Base-by-base conservation (phyloP, 441 rosid species). In the Gossypium schwendimanii region DNA sequence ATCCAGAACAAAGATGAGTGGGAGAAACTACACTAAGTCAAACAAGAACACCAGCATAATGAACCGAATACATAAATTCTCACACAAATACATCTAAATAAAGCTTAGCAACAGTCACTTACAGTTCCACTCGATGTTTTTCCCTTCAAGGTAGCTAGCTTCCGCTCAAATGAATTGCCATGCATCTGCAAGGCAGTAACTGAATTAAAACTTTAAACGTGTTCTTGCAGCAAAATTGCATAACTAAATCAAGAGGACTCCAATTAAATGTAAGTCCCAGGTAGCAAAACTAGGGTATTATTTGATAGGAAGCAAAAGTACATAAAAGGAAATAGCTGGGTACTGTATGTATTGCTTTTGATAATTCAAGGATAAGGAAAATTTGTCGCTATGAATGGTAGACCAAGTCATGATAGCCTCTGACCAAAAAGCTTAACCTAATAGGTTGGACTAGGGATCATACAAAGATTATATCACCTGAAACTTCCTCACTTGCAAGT, bases 121-220 rank as follows among this genome's bases (percentile, higher is more conserved):
- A 90, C 98, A 49, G 87, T 90, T 41, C 75, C 76, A 71, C 68
- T 79, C 76, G 84, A 86, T 44, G 83, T 77, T 77, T 84, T 86
- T 75, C 94, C 95, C 82, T 89, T 91, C 62, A 94, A 80, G 74
- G 84, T 76, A 70, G 83, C 86, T 41, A 94, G 96, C 83, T 90
- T 94, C 81, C 97, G 81, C 80, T 94, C 93, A 78, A 90, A 94
- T 21, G 98, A 94, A 85, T 94, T 89, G 45, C 98, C 97, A 75
- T 81, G 92, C 93, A 94, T 85, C 97, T 92, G 78, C 72, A 82
- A 75, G 39, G 17, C 45, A 47, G 72, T 63, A 73, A 72, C 41
- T 75, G 12, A 7, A 45, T 36, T 63, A 72, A 24, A 69, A 69
- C 17, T 24, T 10, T 59, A 33, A 50, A 71, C 2, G 23, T 49